Conservation (phyloP, 2,329 filamentous ascomycete species). For the Arthrobotrys conoides region DNA sequence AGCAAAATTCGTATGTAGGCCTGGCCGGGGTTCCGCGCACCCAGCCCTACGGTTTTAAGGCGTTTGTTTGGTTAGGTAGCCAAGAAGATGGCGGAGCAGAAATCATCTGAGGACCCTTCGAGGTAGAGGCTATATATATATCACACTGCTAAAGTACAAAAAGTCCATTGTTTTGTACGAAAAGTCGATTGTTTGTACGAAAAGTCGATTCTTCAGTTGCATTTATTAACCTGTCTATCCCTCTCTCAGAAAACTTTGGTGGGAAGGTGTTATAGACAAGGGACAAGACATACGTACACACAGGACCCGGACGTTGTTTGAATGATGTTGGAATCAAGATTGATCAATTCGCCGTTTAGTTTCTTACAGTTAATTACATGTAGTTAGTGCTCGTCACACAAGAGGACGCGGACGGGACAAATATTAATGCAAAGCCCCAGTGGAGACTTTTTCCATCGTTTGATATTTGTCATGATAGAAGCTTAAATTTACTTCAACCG, state of each 20-base stretch:
- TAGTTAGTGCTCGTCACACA: slow-evolving; percentile 46
- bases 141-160: slow-evolving; percentile 20
- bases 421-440: slow-evolving; percentile 59
- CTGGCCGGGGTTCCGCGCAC: slow-evolving; percentile 29
- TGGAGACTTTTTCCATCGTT: slow-evolving; percentile 31
- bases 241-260: slow-evolving; percentile 41
- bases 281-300: too few relatives aligned
- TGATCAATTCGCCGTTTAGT: slow-evolving; percentile 48
- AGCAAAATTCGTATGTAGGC: slow-evolving; percentile 14
- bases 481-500: slow-evolving; percentile 34
- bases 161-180: too few relatives aligned
- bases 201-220: slow-evolving; percentile 53
- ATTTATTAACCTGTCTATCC: slow-evolving; percentile 38
- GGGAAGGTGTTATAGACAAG: slow-evolving; percentile 14
- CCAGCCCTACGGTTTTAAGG: slow-evolving; percentile 35
- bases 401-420: slow-evolving; percentile 37
- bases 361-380: too few relatives aligned
- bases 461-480: slow-evolving; percentile 59
- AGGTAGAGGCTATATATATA: slow-evolving; percentile 19
- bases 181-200: slow-evolving; percentile 33
- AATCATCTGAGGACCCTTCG: slow-evolving; percentile 19
- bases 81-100: slow-evolving; percentile 43
- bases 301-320: neutral
- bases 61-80: slow-evolving; percentile 29
- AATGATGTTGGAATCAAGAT: slow-evolving; percentile 4